Percentiles rank a stretch among this genome's conserved stretches.
Conservation (phyloP, 345 rosid genomes). For the Euclidium syriacum region DNA sequence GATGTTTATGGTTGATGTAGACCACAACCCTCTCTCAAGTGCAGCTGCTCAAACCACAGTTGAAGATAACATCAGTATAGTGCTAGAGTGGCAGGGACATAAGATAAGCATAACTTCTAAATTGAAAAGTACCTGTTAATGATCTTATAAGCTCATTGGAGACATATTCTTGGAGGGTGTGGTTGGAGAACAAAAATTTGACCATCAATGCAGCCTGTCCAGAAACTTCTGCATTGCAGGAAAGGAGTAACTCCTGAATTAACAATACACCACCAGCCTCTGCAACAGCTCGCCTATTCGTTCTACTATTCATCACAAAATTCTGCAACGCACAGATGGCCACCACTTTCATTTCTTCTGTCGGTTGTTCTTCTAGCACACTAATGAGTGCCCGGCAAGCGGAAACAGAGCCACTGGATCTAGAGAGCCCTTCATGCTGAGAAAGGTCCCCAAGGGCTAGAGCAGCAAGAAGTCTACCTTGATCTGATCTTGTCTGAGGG, state of each 20-base stretch:
- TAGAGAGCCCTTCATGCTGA: slow-evolving; percentile 80
- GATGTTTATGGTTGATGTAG: slow-evolving; percentile 62
- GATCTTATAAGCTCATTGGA: slow-evolving; percentile 86
- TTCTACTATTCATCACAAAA: slow-evolving; percentile 83
- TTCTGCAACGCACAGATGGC: slow-evolving; percentile 92
- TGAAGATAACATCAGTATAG: background rate
- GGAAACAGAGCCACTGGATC: slow-evolving; percentile 77
- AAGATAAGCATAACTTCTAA: background rate
- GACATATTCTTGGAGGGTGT: slow-evolving; percentile 86
- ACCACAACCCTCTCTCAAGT: slow-evolving; percentile 81
- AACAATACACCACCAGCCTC: slow-evolving; percentile 93
- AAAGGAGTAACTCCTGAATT: slow-evolving; percentile 67
- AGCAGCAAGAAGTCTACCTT: slow-evolving; percentile 79
- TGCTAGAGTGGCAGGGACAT: background rate
- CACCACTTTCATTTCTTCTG: slow-evolving; percentile 87
- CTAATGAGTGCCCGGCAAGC: slow-evolving; percentile 82
- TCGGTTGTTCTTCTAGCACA: slow-evolving; percentile 84
- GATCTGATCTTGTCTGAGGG: slow-evolving; percentile 81
- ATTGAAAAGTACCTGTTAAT: slow-evolving; percentile 52
- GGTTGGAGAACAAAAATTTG: slow-evolving; percentile 76
- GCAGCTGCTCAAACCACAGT: slow-evolving; percentile 61
- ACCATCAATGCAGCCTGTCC: slow-evolving; percentile 82
- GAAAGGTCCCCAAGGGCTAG: slow-evolving; percentile 86
- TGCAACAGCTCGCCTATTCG: slow-evolving; percentile 89
- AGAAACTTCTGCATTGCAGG: slow-evolving; percentile 62